A percentile compares a stretch with the other conserved stretches of the same genome.
Evolutionary conservation across 1,284 basidiomycete genomes (phyloP).

Genomic region (Leucoagaricus sp.): DNA sequence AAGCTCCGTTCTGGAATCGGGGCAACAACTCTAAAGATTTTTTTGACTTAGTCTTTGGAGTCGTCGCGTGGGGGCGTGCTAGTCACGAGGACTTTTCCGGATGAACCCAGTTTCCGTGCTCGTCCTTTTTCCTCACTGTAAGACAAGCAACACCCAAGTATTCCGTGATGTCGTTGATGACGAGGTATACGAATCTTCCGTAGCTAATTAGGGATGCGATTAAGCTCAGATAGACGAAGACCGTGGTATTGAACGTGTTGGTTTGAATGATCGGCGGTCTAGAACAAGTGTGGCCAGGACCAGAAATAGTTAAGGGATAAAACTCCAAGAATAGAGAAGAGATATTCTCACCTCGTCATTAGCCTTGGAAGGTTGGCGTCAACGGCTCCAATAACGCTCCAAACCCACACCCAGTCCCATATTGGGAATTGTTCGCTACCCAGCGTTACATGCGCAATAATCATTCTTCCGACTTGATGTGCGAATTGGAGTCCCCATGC

Average conservation of each 20-base stretch:
- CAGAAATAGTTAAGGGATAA: not conserved
- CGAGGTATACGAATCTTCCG: constrained; percentile 76
- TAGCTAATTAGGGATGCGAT: constrained; percentile 71
- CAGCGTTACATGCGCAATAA: constrained; percentile 87
- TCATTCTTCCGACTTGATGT: constrained; percentile 89
- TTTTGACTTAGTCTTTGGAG: not conserved
- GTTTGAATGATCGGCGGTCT: constrained; percentile 74
- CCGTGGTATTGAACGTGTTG: constrained; percentile 54
- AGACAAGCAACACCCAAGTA: constrained; percentile 91
- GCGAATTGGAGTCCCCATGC: constrained; percentile 90
- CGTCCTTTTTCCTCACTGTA: constrained; percentile 82
- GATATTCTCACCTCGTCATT: constrained; percentile 60
- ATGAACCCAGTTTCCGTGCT: constrained; percentile 28
- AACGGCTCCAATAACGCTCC: constrained; percentile 75
- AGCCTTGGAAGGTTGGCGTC: constrained; percentile 80
- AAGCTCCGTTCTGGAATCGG: not conserved
- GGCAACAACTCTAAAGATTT: not conserved
- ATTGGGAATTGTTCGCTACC: constrained; percentile 76
- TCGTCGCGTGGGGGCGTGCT: not conserved
- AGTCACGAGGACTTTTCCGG: constrained; percentile 13
- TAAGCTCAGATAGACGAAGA: constrained; percentile 74
- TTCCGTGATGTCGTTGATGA: constrained; percentile 86
- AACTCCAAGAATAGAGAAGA: constrained; percentile 10
- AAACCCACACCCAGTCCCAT: constrained; percentile 88
- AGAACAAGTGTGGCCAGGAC: no score